A percentile compares a stretch with the other conserved stretches of the same genome.
Conservation (phyloP, 2,329 filamentous ascomycete species). For the Diaporthe eres region DNA sequence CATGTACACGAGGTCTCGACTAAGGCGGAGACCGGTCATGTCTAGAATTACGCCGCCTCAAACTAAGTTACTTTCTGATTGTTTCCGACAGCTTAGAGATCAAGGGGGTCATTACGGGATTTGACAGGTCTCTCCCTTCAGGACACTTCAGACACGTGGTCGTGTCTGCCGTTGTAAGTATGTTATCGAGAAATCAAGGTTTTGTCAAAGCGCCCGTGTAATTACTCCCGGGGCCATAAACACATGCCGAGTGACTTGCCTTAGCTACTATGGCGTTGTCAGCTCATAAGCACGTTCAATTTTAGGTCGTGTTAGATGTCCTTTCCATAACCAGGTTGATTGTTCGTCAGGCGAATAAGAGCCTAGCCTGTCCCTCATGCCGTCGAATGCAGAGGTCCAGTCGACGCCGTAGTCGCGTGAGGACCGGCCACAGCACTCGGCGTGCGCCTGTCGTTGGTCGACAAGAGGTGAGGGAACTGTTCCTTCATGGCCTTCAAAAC, state of each 20-base stretch:
- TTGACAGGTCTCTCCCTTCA: neutral
- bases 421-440: neutral
- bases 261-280: neutral
- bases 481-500: neutral
- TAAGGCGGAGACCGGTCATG: neutral
- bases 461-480: neutral
- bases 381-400: neutral
- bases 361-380: constrained; percentile 3
- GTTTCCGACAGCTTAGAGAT: neutral
- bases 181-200: neutral
- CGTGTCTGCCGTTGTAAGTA: neutral
- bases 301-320: neutral
- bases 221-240: neutral
- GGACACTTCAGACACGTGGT: neutral
- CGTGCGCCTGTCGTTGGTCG: neutral
- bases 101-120: neutral
- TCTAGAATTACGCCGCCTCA: neutral
- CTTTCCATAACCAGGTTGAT: neutral
- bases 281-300: neutral
- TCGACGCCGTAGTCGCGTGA: neutral
- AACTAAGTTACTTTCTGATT: neutral
- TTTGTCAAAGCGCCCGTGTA: neutral
- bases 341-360: too few relatives aligned
- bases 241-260: neutral
- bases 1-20: neutral